Evolutionary conservation across 2,329 filamentous ascomycete species (phyloP).

Genomic region (Diaporthe velutina): DNA sequence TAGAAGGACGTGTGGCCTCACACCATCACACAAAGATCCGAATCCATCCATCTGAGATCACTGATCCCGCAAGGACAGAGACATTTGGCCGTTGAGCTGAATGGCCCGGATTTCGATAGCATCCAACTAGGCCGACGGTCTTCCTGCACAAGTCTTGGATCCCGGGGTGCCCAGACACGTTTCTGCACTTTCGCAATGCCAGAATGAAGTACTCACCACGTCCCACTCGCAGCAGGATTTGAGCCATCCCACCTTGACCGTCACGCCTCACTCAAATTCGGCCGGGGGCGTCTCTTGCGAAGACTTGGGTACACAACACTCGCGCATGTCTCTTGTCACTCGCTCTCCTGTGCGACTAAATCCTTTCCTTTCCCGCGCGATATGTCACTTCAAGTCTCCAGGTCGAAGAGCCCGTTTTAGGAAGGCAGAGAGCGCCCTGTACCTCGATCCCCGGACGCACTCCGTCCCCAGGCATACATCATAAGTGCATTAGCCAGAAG

Average conservation of each 20-base stretch:
- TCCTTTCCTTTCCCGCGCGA: not conserved
- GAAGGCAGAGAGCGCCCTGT: not conserved
- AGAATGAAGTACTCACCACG: not conserved
- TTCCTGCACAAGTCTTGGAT: not conserved
- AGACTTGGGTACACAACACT: not conserved
- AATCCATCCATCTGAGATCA: not conserved
- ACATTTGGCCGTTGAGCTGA: not conserved
- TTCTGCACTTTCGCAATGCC: not conserved
- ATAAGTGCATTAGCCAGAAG: conserved; percentile 29
- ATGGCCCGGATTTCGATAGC: not conserved
- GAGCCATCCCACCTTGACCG: not conserved
- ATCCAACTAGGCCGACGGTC: not conserved
- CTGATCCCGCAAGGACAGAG: not conserved
- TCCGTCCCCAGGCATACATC: conserved; percentile 17
- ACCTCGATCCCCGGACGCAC: conserved; percentile 14
- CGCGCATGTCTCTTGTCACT: not conserved
- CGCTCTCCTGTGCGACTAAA: not conserved
- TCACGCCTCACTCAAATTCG: not conserved
- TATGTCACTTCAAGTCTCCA: not conserved
- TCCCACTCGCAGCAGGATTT: not conserved
- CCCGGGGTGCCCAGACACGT: not conserved
- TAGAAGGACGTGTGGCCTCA: not conserved
- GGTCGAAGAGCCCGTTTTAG: not conserved
- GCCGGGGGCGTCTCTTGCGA: not conserved
- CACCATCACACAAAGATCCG: not conserved